Conservation (phyloP, 192 early-diverging fungal genomes). For the Gaertneriomyces semiglobifer region DNA sequence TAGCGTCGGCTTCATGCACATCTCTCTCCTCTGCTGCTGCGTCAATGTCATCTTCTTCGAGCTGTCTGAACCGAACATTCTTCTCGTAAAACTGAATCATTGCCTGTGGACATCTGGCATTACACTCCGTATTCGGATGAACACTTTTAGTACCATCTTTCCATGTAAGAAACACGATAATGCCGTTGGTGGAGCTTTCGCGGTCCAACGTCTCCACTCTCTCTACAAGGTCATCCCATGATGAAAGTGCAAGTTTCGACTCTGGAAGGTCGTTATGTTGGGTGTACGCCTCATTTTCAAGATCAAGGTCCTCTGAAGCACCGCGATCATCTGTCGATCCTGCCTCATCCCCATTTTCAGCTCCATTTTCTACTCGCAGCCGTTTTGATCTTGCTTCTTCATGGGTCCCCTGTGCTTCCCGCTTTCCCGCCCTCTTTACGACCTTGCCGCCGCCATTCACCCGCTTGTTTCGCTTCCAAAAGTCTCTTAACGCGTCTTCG, state of each 20-base stretch:
- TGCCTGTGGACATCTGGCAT: constrained; percentile 9
- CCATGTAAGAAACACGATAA: constrained; percentile 13
- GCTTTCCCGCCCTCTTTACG: not conserved
- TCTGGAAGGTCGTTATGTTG: no score
- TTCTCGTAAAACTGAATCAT: constrained; percentile 10
- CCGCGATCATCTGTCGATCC: not conserved
- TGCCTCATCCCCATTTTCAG: not conserved
- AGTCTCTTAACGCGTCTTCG: not conserved
- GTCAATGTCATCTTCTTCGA: not conserved
- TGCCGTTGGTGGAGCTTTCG: not conserved
- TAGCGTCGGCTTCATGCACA: no score
- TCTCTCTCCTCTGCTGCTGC: not conserved
- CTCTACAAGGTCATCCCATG: constrained; percentile 9
- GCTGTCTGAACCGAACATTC: not conserved
- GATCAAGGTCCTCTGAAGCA: not conserved
- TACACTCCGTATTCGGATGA: not conserved
- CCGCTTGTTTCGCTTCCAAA: constrained; percentile 1
- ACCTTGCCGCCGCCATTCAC: not conserved
- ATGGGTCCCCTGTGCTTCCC: not conserved
- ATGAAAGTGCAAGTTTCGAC: not conserved
- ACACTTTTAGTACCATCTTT: constrained; percentile 6
- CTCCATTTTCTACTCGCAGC: not conserved
- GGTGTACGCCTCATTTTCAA: not conserved
- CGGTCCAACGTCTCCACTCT: constrained; percentile 10
- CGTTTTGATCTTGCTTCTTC: not conserved